Conservation (phyloP, 139 green algal genomes). For the Nannochloris sp. region DNA sequence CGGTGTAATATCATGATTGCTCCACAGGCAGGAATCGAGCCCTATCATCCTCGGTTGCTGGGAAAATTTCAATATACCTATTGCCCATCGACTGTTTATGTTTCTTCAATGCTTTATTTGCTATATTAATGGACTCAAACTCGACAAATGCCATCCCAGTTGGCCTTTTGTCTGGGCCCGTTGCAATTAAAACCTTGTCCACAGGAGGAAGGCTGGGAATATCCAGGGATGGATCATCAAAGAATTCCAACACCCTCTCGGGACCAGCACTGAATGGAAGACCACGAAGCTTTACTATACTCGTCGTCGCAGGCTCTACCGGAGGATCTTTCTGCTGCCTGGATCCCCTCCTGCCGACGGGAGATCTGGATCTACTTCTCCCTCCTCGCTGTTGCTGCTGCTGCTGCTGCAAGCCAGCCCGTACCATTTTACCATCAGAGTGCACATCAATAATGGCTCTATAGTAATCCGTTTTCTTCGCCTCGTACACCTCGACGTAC, state of each 20-base stretch:
- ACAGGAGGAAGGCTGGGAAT: slow-evolving; percentile 7
- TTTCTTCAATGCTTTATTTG: slow-evolving; percentile 53
- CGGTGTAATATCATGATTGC: neutral
- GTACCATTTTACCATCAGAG: slow-evolving; percentile 8
- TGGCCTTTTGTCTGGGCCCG: slow-evolving; percentile 42
- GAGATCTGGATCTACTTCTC: neutral
- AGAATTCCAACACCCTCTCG: slow-evolving; percentile 73
- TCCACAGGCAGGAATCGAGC: slow-evolving; percentile 6
- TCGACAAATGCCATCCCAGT: slow-evolving; percentile 70
- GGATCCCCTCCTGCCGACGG: neutral
- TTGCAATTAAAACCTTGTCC: slow-evolving; percentile 58
- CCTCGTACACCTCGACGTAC: slow-evolving; percentile 72
- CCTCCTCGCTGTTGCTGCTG: neutral
- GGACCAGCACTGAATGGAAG: slow-evolving; percentile 68
- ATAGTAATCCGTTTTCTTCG: slow-evolving; percentile 71
- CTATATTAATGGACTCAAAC: slow-evolving; percentile 55
- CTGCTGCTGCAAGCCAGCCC: neutral
- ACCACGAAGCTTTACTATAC: slow-evolving; percentile 69
- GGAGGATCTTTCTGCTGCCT: neutral
- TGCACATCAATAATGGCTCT: slow-evolving; percentile 34
- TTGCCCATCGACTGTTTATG: slow-evolving; percentile 74
- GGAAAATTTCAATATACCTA: slow-evolving; percentile 81
- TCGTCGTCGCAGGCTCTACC: neutral
- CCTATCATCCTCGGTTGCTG: slow-evolving; percentile 44
- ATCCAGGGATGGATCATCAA: slow-evolving; percentile 48